Base-by-base conservation (phyloP, 2,329 filamentous ascomycete genomes). In the Arthroderma uncinatum region DNA sequence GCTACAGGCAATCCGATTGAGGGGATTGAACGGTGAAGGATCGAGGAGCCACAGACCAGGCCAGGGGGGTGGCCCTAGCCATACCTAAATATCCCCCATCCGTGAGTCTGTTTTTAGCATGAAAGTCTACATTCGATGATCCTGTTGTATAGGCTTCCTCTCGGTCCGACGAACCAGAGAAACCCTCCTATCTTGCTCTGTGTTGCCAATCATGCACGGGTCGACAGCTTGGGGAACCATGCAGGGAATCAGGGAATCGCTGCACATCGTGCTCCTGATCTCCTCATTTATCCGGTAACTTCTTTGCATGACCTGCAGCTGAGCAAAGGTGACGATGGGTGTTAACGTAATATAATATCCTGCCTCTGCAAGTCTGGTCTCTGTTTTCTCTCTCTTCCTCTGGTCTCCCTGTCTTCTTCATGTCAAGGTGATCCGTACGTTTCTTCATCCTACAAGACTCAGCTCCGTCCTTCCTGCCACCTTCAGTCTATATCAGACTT, bases 401-500 rank as follows among this genome's bases (percentile, higher is more conserved):
- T n/a, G 12, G 25, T 19, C 25, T 16, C n/a, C 19, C 44, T 33
- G 44, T 8, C 44, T 16, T 19, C 23, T 19, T 9, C 14, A 37
- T 37, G 14, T 37, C 34, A 2, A 37, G 4, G 34, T 37, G 4
- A 12, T 12, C 34, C 34, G n/a, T 37, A 37, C 23, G 44, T 33
- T 30, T 50, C 21, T n/a, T 34, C 44, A 50, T 50, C 44, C 28
- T 50, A 50, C 44, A 50, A 50, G 44, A 50, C 44, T 30, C 28
- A 30, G 25, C 44, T 50, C 28, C 14, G 28, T 33, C 28, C 44
- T 50, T 33, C 28, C 44, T 9, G 12, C 25, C 42, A 30, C 7
- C 21, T 25, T 25, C 42, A 5, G 12, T 30, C 44, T 30, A n/a
- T 16, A 30, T 19, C 44, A 50, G 44, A 50, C 44, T 50, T 23